Evolutionary conservation across 1,284 basidiomycete species (phyloP).

Genomic region (Inonotus hispidus): DNA sequence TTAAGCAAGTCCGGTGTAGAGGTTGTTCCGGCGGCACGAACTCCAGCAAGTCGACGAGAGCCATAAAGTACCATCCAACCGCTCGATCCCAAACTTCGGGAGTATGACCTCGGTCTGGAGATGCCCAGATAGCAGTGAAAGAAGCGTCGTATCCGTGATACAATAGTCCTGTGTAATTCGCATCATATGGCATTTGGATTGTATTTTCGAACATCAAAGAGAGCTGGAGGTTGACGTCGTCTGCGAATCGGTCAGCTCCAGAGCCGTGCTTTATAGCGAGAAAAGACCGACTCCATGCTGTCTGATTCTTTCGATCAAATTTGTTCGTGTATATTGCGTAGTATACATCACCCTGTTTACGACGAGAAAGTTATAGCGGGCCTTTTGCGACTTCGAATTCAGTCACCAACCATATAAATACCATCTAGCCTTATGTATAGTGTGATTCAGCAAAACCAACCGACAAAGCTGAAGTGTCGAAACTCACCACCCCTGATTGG

Average conservation of each 20-base stretch:
- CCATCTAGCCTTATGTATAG: not conserved
- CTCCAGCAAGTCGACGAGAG: slow-evolving; percentile 37
- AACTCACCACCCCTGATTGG: slow-evolving; percentile 34
- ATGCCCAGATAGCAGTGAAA: slow-evolving; percentile 39
- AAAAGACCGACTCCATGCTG: slow-evolving; percentile 13
- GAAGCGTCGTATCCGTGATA: slow-evolving; percentile 47
- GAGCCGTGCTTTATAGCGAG: not conserved
- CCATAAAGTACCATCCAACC: slow-evolving; percentile 47
- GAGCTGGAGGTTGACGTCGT: slow-evolving; percentile 40
- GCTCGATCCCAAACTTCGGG: slow-evolving; percentile 47
- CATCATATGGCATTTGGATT: slow-evolving; percentile 25
- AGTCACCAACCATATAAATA: slow-evolving; percentile 2
- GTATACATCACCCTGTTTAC: slow-evolving; percentile 6
- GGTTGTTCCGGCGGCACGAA: slow-evolving; percentile 24
- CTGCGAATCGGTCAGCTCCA: slow-evolving; percentile 22
- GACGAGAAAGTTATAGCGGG: not conserved
- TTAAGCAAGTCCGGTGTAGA: slow-evolving; percentile 28
- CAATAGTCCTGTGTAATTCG: slow-evolving; percentile 34
- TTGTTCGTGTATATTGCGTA: slow-evolving; percentile 18
- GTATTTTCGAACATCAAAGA: slow-evolving; percentile 41
- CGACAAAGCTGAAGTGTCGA: not conserved
- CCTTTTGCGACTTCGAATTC: not conserved
- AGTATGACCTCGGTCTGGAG: slow-evolving; percentile 39
- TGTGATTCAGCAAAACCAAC: not conserved
- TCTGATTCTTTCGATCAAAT: slow-evolving; percentile 16